Base-by-base conservation (phyloP, 2,329 filamentous ascomycete species). In the Aspergillus spinulosporus region DNA sequence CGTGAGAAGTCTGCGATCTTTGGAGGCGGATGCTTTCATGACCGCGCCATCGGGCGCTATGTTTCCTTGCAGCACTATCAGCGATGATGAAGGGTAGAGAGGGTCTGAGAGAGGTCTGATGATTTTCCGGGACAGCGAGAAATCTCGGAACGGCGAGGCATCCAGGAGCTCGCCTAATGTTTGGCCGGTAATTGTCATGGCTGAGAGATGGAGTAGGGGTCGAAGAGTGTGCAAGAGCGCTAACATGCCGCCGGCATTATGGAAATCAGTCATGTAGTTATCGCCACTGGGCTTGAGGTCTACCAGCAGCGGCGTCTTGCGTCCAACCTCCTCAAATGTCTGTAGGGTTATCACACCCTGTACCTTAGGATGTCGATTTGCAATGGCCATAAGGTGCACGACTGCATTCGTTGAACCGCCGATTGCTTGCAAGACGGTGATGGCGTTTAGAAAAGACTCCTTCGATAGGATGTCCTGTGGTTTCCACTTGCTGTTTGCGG, bases 381-480 rank as follows among this genome's bases (percentile, higher is more conserved):
- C 79, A 31, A 83, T 76, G 12, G 81, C 81, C 48, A 79, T 74
- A 8, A 83, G 60, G 64, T 83, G 81, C 11, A 84, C 81, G 0
- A 81, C 77, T 0, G 80, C 80, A 61, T 84, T 84, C 3, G 81
- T 82, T 40, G 78, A 81, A 6, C 81, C 81, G n/a, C 81, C 81
- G 49, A 83, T 81, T 6, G 81, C 80, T 21, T 80, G 80, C 40
- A 82, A 79, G 8, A 77, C 76, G 0, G 76, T 79, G 46, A 83
- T 79, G 7, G 80, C 80, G 59, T 84, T 83, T 47, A 77, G 64
- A 57, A 80, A 81, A 1, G 79, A 81, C 55, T 79, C 77, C 42
- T 73, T 72, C 0, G 72, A 73, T 6, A 81, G 66, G 4, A 82
- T 66, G 4, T 70, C 66, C 59, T 81, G 78, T 4, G 79, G 80